Percentiles rank a stretch among this genome's conserved stretches.
Conservation (phyloP, 345 rosid genomes). For the Populus simonii region DNA sequence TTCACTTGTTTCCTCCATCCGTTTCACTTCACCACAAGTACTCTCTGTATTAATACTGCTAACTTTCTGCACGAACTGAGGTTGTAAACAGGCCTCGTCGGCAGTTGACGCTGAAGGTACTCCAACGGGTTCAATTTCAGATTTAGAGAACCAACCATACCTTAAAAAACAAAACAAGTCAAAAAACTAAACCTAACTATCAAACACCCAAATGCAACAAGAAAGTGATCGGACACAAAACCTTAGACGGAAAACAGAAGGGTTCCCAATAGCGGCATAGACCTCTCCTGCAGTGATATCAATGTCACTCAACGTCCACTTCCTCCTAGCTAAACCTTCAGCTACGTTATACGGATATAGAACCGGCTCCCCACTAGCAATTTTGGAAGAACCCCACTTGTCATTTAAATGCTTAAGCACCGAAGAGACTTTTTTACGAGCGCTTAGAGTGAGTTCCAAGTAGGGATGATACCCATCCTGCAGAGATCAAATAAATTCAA, state of each 20-base stretch:
- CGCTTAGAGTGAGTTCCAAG: constrained; percentile 77
- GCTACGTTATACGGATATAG: constrained; percentile 50
- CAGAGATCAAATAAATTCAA: not conserved
- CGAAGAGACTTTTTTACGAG: constrained; percentile 65
- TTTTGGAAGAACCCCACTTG: constrained; percentile 70
- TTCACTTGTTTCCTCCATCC: constrained; percentile 26
- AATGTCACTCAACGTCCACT: constrained; percentile 54
- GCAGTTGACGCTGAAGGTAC: constrained; percentile 34
- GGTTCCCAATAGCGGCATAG: constrained; percentile 58
- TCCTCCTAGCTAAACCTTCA: constrained; percentile 27
- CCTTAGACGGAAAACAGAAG: constrained; percentile 82
- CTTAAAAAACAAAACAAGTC: constrained; percentile 38
- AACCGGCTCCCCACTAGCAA: constrained; percentile 57
- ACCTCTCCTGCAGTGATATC: constrained; percentile 51
- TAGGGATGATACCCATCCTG: constrained; percentile 88
- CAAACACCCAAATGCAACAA: constrained; percentile 4
- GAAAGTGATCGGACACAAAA: constrained; percentile 16
- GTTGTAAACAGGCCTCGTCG: constrained; percentile 25
- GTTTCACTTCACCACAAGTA: constrained; percentile 13
- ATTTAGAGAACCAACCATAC: constrained; percentile 72
- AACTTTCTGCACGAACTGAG: constrained; percentile 30
- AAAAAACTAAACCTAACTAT: constrained; percentile 7
- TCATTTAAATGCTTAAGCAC: constrained; percentile 61
- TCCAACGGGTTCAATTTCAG: constrained; percentile 22
- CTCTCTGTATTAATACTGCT: constrained; percentile 13